Conservation (phyloP, 305 asterid genomes). For the Ruellia speciosa region DNA sequence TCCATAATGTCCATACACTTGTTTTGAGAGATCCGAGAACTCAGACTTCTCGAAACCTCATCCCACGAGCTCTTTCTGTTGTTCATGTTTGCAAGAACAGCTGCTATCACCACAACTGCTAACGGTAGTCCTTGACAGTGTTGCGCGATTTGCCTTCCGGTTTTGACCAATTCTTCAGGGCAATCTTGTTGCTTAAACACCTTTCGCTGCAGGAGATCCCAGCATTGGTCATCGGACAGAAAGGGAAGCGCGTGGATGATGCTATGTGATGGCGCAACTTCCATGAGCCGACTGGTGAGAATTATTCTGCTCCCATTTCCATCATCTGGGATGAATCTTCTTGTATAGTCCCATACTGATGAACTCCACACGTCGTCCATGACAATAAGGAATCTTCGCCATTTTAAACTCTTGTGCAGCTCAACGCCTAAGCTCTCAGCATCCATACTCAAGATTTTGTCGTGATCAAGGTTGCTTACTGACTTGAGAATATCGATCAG, state of each 20-base stretch:
- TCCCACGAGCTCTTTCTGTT: conserved; percentile 9
- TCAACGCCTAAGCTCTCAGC: neutral
- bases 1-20: conserved; percentile 8
- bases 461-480: neutral
- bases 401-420: conserved; percentile 6
- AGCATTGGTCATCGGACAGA: conserved; percentile 14
- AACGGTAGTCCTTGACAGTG: conserved; percentile 20
- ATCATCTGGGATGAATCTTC: conserved; percentile 20
- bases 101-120: conserved; percentile 20
- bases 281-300: conserved; percentile 15
- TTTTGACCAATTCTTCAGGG: conserved; percentile 9
- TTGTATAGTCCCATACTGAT: neutral
- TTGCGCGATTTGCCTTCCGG: conserved; percentile 12
- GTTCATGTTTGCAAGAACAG: conserved; percentile 13
- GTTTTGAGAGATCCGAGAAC: neutral
- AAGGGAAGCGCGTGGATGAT: conserved; percentile 1
- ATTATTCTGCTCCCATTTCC: conserved; percentile 18
- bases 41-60: conserved; percentile 16
- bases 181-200: neutral
- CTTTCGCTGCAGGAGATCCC: conserved; percentile 20
- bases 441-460: conserved; percentile 1
- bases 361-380: conserved; percentile 22
- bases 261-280: conserved; percentile 17
- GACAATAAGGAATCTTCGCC: conserved; percentile 16
- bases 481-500: neutral